These are phyloP conservation scores for Elymus sibiricus DNA, from an alignment of 176 grass and related monocot genomes.

Conservation along the genomic window DNA sequence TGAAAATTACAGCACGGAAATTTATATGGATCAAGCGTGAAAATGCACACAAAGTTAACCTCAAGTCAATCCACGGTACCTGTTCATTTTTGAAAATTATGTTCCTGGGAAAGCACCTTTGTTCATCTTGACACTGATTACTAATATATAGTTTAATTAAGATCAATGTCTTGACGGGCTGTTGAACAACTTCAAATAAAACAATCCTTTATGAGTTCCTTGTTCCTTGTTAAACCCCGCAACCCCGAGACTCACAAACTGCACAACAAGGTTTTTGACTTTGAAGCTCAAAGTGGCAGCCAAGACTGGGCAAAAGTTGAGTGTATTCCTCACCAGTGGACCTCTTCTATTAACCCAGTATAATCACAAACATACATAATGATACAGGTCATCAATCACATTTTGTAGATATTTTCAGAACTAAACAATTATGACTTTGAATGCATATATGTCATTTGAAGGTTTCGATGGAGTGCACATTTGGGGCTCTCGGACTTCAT, in stretches of 20 bases:
- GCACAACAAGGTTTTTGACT: neutral
- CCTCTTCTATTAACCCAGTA: neutral
- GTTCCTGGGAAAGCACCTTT: neutral
- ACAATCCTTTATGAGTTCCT: neutral
- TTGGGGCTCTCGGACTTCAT: neutral
- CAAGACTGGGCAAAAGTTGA: neutral
- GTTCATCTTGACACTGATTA: neutral
- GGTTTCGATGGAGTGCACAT: constrained; percentile 3
- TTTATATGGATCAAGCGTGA: neutral
- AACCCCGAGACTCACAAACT: neutral
- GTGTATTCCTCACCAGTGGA: constrained; percentile 4
- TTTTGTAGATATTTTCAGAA: neutral
- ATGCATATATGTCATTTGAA: neutral
- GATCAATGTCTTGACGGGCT: neutral
- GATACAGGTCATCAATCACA: neutral
- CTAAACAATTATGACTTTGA: neutral
- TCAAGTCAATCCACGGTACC: neutral
- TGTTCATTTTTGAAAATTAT: neutral
- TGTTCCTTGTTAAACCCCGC: neutral
- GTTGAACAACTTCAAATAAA: neutral
- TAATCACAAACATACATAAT: neutral
- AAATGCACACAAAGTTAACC: neutral
- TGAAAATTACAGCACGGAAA: neutral
- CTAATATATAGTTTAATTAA: neutral
- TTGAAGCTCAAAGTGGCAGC: neutral